Evolutionary conservation across 208 protist genomes (phyloP).

Genomic region (Tritrichomonas musculus): DNA sequence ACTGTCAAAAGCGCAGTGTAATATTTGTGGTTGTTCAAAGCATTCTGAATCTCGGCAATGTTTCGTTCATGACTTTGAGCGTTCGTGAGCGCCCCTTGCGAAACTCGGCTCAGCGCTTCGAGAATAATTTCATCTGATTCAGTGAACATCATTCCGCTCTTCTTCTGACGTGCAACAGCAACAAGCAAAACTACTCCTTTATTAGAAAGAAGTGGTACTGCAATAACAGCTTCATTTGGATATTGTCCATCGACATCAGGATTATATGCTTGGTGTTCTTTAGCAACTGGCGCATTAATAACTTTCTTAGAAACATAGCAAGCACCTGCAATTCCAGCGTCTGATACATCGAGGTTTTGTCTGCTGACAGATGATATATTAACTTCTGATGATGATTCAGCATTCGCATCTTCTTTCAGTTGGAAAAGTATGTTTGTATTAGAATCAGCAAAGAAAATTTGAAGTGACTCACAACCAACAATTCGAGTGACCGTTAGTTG

Average conservation of each 20-base stretch:
- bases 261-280: neutral
- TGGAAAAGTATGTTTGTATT: neutral
- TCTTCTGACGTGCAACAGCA: conserved; percentile 15
- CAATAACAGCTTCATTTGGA: neutral
- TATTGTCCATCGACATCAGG: neutral
- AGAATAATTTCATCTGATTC: conserved; percentile 7
- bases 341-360: neutral
- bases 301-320: neutral
- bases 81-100: neutral
- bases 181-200: neutral
- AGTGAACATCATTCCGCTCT: neutral
- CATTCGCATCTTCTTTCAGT: neutral
- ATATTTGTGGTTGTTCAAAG: conserved; percentile 21
- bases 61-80: conserved; percentile 19
- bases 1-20: conserved; percentile 2
- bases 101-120: neutral
- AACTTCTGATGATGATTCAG: neutral
- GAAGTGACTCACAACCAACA: neutral
- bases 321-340: neutral
- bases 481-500: neutral
- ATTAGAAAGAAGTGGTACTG: neutral
- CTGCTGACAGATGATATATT: neutral
- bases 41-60: neutral
- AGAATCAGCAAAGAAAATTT: conserved; percentile 6
- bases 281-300: neutral